Evolutionary conservation across 306 rosid species (phyloP).

Genomic region (Purshia tridentata): DNA sequence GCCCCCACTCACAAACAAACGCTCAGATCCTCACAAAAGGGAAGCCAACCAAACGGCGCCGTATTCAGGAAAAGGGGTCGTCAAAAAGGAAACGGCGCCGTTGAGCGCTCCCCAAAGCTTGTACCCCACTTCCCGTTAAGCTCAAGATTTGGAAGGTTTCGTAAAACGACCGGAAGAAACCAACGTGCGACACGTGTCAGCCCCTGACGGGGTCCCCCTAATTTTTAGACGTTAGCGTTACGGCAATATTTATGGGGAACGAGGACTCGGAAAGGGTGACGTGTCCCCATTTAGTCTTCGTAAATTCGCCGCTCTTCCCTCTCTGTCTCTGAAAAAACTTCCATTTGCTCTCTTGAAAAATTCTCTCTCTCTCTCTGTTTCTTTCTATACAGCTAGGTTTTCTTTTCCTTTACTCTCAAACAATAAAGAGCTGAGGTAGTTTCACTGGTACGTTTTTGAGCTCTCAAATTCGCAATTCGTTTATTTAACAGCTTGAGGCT

Average conservation of each 20-base stretch:
- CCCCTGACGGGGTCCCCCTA: conserved; percentile 1
- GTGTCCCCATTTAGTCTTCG: conserved; percentile 44
- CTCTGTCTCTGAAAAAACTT: conserved; percentile 23
- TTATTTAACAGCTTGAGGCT: conserved; percentile 24
- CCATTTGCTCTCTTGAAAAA: background rate
- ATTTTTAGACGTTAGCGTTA: conserved; percentile 41
- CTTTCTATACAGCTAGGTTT: conserved; percentile 54
- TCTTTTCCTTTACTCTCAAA: conserved; percentile 60
- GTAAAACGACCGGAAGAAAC: conserved; percentile 28
- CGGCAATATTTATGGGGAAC: conserved; percentile 37
- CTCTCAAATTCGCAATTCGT: background rate
- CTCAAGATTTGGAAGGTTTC: conserved; percentile 41
- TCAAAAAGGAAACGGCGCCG: conserved; percentile 28
- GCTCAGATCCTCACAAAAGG: background rate
- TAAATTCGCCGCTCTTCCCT: conserved; percentile 44
- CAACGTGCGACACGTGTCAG: conserved; percentile 43
- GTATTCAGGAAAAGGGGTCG: background rate
- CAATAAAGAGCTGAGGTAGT: conserved; percentile 24
- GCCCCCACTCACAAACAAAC: background rate
- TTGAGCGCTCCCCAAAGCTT: conserved; percentile 1
- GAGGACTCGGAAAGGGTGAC: conserved; percentile 46
- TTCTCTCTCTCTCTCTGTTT: conserved; percentile 24
- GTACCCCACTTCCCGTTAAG: conserved; percentile 41
- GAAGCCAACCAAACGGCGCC: conserved; percentile 18
- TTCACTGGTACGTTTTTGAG: conserved; percentile 48